Base-by-base conservation (phyloP, 345 rosid species). In the Gossypium australe region DNA sequence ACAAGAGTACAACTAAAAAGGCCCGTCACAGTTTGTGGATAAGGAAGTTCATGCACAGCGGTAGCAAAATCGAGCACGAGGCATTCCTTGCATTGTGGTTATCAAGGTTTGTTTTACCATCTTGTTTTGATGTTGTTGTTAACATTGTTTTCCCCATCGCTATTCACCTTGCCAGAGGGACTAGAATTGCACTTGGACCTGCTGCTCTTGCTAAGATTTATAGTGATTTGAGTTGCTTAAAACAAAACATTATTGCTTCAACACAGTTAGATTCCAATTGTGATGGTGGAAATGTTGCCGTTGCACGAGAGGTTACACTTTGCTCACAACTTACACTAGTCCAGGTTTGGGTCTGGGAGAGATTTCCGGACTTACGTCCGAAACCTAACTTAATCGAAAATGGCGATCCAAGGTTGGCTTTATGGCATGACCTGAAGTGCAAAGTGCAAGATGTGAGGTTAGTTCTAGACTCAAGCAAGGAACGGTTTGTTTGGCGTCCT, bases 321-420 rank as follows among this genome's bases (percentile, higher is more conserved):
- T 29, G 71, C 77, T 82, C 87, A 34, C 85, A 81, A 11, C 66
- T 85, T 60, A 68, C 55, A 20, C 8, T 87, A 9, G 86, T 84
- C 34, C 82, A 79, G 73, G 67, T 81, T 51, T 85, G 92, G 92
- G 81, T 64, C 0, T 82, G 86, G 87, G 86, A 84, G 84, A 85
- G 90, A 62, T 84, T 84, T 72, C 17, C 29, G 12, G 47, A 58
- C 5, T 59, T 82, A 60, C 73, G 58, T 18, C 84, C 86, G 6
- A 48, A 44, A 13, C 87, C 85, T 43, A 79, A 75, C 38, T 22
- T 49, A 56, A 77, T 78, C 2, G 38, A 59, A 25, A 9, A 24
- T 9, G 80, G 79, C 41, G 81, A 75, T 44, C 74, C 90, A 2
- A 82, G 86, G 53, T 41, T 77, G 49, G 81, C 84, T 20, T 69